These are phyloP conservation scores for Vinca minor DNA, from an alignment of 257 asterid genomes.

Conservation along the genomic window DNA sequence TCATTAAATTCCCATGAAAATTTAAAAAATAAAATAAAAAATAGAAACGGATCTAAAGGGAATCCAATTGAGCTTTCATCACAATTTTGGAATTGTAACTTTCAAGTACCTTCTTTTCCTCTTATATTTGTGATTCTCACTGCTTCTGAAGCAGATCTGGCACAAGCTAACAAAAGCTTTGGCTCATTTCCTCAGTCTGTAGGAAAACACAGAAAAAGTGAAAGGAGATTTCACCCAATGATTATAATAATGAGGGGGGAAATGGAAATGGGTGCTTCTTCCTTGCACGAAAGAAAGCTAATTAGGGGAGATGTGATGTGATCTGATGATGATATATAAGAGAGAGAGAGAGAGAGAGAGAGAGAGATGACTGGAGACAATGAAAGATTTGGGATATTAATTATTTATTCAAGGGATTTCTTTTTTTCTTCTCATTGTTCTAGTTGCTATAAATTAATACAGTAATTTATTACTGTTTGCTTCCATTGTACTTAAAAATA, in stretches of 20 bases:
- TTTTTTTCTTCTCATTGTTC: background rate
- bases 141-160: constrained; percentile 6
- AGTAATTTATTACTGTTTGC: background rate
- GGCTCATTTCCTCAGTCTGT: background rate
- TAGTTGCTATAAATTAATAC: background rate
- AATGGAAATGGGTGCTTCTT: background rate
- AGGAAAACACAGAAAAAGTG: background rate
- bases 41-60: background rate
- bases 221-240: background rate
- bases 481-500: background rate
- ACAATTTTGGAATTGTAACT: background rate
- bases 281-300: background rate
- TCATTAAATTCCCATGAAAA: too few relatives aligned
- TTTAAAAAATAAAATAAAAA: background rate
- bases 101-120: background rate
- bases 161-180: background rate
- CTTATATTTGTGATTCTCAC: background rate
- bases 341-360: too few relatives aligned
- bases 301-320: background rate
- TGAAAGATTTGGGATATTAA: background rate
- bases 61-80: background rate
- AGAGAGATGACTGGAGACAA: background rate
- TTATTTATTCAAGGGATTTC: background rate
- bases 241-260: too few relatives aligned
- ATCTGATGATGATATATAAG: background rate